Base-by-base conservation (phyloP, 2,329 filamentous ascomycete genomes). In the Harringtonia lauricola region DNA sequence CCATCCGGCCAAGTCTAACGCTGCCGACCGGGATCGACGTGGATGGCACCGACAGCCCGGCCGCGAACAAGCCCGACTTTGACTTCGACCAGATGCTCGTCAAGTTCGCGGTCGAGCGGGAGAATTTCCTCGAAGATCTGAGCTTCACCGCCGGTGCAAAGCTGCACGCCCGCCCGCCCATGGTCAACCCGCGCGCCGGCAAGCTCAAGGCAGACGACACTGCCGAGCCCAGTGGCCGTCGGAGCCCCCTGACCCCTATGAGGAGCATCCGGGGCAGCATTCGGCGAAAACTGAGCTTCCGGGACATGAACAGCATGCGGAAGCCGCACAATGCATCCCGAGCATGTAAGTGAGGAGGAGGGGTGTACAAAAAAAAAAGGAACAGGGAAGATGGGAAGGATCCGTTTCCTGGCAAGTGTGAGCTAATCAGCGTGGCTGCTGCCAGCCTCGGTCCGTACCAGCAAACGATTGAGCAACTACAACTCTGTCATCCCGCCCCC, bases 401-500 rank as follows among this genome's bases (percentile, higher is more conserved):
- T 51, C 35, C 19, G 13, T 21, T 6, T 36, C 24, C 24, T 7
- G 10, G 24, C 24, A 26, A 26, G 24, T 10, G 24, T 31, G 21
- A 30, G 34, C 22, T 18, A 18, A 6, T n/a, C 15, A 8, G n/a
- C 24, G 21, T 15, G 39, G 8, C 40, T 33, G n/a, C n/a, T n/a
- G n/a, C n/a, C 12, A 19, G 76, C 74, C 73, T 79, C 74, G 37
- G 65, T 79, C 50, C 81, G 89, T 54, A 95, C 89, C 6, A 81
- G 89, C 31, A 92, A 81, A 64, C 79, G 92, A 54, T 68, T 96
- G 52, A 96, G 90, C 63, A 94, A 94, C 60, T 98, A 98, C 64
- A 96, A 96, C 61, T 95, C 92, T 1, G 92, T 98, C 42, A 96
- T 98, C 43, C 92, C 92, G 14, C 81, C 80, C 2, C 92, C 92